Evolutionary conservation across 495 filamentous ascomycete species (phyloP).

Genomic region (Annulohypoxylon bovei): DNA sequence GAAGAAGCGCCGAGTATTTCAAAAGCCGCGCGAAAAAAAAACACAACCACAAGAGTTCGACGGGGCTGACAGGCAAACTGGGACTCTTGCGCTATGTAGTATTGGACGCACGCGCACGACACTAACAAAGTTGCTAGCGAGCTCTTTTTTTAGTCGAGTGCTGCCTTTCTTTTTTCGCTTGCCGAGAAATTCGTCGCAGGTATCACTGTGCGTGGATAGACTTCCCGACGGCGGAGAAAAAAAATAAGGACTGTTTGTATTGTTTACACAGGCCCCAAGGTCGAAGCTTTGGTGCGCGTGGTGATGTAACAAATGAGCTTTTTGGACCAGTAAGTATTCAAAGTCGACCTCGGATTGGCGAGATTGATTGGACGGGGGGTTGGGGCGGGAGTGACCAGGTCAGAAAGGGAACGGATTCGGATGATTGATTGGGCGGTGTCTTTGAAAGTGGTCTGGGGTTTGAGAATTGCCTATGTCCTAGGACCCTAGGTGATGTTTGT

Average conservation of each 20-base stretch:
- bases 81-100: conserved; percentile 32
- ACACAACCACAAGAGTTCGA: conserved; percentile 9
- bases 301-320: conserved; percentile 51
- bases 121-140: conserved; percentile 14
- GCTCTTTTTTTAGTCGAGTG: background rate
- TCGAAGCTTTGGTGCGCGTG: conserved; percentile 43
- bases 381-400: conserved; percentile 27
- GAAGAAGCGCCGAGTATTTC: conserved; percentile 36
- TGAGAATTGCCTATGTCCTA: background rate
- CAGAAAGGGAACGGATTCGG: conserved; percentile 2
- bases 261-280: conserved; percentile 40
- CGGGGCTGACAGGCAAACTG: conserved; percentile 32
- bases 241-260: conserved; percentile 38
- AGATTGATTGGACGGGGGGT: conserved; percentile 45
- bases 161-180: conserved; percentile 13
- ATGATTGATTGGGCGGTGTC: conserved; percentile 35
- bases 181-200: conserved; percentile 29
- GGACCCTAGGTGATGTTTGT: conserved; percentile 20
- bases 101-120: conserved; percentile 38
- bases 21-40: conserved; percentile 22
- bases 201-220: conserved; percentile 27
- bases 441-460: conserved; percentile 20
- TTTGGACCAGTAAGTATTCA: conserved; percentile 39
- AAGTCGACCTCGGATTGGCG: conserved; percentile 44
- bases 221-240: conserved; percentile 42